Percentiles rank a stretch among this genome's conserved stretches.
Evolutionary conservation across 352 stramenopile genomes (phyloP).

Genomic region (Phytophthora multivora): DNA sequence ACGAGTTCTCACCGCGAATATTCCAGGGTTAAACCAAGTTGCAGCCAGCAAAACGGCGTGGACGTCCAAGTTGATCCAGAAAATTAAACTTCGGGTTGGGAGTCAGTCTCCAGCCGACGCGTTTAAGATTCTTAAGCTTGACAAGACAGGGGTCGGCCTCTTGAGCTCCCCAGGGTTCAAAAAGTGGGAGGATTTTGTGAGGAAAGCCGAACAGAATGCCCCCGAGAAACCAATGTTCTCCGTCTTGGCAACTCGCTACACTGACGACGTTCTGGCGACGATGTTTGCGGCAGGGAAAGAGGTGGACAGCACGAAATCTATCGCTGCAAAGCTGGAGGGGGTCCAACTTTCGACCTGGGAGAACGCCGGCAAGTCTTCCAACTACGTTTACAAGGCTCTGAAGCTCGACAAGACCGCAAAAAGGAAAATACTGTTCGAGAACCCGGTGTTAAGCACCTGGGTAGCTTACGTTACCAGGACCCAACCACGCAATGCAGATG

Average conservation of each 20-base stretch:
- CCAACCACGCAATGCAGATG: background rate
- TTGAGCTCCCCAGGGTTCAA: background rate
- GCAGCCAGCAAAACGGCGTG: no score
- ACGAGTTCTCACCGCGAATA: no score
- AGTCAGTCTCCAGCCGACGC: background rate
- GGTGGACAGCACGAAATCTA: background rate
- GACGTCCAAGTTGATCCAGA: background rate
- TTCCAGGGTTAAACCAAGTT: no score
- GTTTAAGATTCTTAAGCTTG: background rate
- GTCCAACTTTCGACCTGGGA: background rate
- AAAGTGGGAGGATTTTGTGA: background rate
- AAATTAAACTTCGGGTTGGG: background rate
- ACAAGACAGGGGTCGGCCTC: background rate
- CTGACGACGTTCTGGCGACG: background rate
- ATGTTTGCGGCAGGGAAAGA: slow-evolving; percentile 7
- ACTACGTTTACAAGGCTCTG: background rate
- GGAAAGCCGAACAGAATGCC: background rate
- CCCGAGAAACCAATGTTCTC: background rate
- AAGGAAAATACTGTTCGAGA: background rate
- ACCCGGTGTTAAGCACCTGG: background rate
- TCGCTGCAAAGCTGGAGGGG: background rate
- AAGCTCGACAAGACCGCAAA: background rate
- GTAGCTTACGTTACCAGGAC: background rate
- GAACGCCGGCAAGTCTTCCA: background rate
- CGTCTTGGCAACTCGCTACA: background rate